A percentile compares a stretch with the other conserved stretches of the same genome.
phyloP scores from a whole-genome alignment of 148 eudicot species.

The Camellia granthamiana region DNA sequence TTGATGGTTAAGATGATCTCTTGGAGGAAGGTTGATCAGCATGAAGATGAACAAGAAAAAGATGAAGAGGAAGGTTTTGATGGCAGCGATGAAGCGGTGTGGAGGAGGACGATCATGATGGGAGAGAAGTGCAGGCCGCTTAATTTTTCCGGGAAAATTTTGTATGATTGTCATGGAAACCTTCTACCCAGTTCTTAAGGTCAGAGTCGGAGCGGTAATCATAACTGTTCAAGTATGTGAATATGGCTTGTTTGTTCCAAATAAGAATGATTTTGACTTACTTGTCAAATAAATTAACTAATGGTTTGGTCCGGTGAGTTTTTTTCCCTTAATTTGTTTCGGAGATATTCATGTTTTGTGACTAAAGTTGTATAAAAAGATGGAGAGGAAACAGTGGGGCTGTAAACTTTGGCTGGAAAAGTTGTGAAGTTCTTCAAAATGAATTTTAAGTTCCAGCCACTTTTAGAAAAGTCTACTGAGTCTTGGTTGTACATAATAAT shows the following conservation, averaged over 20 bases:
- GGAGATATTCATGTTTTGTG: too few relatives aligned
- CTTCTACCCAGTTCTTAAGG: constrained; percentile 29
- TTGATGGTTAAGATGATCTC: constrained; percentile 54
- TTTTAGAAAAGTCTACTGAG: too few relatives aligned
- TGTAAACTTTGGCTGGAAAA: too few relatives aligned
- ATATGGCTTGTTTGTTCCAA: too few relatives aligned
- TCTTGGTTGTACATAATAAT: too few relatives aligned
- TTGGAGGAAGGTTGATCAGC: constrained; percentile 43
- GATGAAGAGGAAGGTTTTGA: constrained; percentile 7
- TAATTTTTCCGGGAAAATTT: constrained; percentile 71
- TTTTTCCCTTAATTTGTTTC: too few relatives aligned
- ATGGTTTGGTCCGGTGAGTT: too few relatives aligned
- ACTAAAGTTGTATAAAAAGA: too few relatives aligned
- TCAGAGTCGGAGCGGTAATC: background rate
- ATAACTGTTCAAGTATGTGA: too few relatives aligned
- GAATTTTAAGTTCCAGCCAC: too few relatives aligned
- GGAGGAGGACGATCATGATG: constrained; percentile 74
- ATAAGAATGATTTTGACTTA: background rate
- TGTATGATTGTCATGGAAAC: constrained; percentile 68
- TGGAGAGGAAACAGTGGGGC: too few relatives aligned
- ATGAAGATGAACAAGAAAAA: constrained; percentile 5
- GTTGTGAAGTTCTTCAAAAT: too few relatives aligned
- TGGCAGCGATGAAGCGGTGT: constrained; percentile 48
- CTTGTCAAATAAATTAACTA: background rate
- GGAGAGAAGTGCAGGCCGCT: constrained; percentile 75